phyloP scores from a whole-genome alignment of 305 asterid genomes.

The Fraxinus paxiana region DNA sequence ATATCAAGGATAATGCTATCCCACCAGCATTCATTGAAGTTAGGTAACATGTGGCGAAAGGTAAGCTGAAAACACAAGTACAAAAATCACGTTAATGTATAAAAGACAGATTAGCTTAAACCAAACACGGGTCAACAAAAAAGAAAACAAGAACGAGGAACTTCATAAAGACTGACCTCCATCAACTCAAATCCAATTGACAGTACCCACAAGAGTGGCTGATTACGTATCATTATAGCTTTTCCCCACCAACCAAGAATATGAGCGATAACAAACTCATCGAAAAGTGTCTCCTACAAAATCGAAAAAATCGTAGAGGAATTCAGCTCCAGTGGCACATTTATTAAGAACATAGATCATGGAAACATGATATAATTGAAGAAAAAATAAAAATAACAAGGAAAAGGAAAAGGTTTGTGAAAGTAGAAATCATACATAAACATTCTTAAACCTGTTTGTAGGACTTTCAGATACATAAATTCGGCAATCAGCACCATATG shows the following conservation, averaged over 20 bases:
- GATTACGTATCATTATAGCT: slow-evolving; percentile 97
- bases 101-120: neutral
- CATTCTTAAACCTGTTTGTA: slow-evolving; percentile 95
- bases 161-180: slow-evolving; percentile 60
- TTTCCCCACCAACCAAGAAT: slow-evolving; percentile 99
- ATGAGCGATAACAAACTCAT: slow-evolving; percentile 93
- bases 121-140: slow-evolving; percentile 12
- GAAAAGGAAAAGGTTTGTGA: slow-evolving; percentile 18
- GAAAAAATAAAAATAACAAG: slow-evolving; percentile 3
- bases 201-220: slow-evolving; percentile 91
- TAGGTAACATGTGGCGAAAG: slow-evolving; percentile 96
- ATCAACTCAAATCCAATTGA: slow-evolving; percentile 91
- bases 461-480: slow-evolving; percentile 80
- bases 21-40: slow-evolving; percentile 99
- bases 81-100: slow-evolving; percentile 12
- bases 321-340: slow-evolving; percentile 21
- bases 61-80: slow-evolving; percentile 63
- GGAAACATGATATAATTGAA: neutral
- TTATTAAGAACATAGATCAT: slow-evolving; percentile 19
- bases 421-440: slow-evolving; percentile 83
- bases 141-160: slow-evolving; percentile 7
- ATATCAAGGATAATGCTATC: slow-evolving; percentile 95
- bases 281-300: slow-evolving; percentile 87
- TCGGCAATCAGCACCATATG: slow-evolving; percentile 92
- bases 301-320: slow-evolving; percentile 19